phyloP scores from a whole-genome alignment of 345 rosid genomes.

The Ceriops zippeliana region DNA sequence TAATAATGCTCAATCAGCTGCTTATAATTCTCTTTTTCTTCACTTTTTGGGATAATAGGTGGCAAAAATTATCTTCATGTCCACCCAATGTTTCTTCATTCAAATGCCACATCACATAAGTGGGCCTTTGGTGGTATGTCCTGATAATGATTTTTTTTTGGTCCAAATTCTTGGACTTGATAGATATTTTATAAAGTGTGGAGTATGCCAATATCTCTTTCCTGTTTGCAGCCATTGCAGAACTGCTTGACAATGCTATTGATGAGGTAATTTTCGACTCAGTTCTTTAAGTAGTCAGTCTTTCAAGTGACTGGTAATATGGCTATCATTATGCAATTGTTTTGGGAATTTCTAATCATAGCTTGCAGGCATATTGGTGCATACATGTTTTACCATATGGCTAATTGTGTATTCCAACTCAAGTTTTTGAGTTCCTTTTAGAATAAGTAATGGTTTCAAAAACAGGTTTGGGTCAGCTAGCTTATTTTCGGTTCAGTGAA shows the following conservation, averaged over 20 bases:
- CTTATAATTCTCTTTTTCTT: neutral
- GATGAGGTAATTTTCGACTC: constrained; percentile 69
- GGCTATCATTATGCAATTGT: too few relatives aligned
- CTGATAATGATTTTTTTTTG: constrained; percentile 2
- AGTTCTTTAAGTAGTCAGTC: neutral
- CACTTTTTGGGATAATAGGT: constrained; percentile 34
- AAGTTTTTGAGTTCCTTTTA: too few relatives aligned
- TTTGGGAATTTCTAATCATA: too few relatives aligned
- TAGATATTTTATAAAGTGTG: constrained; percentile 1
- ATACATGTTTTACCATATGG: too few relatives aligned
- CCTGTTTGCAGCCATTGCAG: constrained; percentile 75
- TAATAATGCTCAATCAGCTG: constrained; percentile 9
- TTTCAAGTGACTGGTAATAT: constrained; percentile 8
- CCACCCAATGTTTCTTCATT: constrained; percentile 96
- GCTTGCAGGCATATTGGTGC: too few relatives aligned
- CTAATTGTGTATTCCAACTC: too few relatives aligned
- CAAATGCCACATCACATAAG: constrained; percentile 97
- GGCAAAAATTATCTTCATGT: constrained; percentile 80
- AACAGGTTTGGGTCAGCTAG: too few relatives aligned
- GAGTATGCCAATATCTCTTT: neutral
- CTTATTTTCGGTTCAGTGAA: too few relatives aligned
- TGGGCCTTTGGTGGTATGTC: constrained; percentile 97
- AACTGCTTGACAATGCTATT: constrained; percentile 88
- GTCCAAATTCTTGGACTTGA: neutral
- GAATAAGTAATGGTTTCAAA: too few relatives aligned